A percentile compares a stretch with the other conserved stretches of the same genome.
Conservation (phyloP, 257 asterid species). For the Solanum peruvianum region DNA sequence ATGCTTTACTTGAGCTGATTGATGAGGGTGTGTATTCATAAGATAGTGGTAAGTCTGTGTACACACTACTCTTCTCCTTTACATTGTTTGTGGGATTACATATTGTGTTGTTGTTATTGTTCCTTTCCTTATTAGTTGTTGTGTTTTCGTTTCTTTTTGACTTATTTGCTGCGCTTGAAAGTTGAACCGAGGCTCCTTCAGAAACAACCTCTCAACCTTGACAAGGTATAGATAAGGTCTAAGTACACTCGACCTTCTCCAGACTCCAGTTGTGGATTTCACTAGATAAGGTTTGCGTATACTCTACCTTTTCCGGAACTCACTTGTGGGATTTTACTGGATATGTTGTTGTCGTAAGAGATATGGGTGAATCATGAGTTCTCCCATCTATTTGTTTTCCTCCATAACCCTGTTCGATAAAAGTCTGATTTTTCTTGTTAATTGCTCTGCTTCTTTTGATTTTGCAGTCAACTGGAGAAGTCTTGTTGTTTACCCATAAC, state of each 20-base stretch:
- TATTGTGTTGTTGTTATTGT: background rate
- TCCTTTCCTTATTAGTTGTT: background rate
- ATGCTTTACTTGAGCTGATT: background rate
- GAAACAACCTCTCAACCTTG: background rate
- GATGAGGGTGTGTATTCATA: background rate
- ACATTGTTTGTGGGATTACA: background rate
- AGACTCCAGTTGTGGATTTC: background rate
- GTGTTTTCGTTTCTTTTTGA: background rate
- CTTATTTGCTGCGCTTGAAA: background rate
- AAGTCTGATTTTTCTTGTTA: background rate
- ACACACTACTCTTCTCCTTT: no score
- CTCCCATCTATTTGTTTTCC: background rate
- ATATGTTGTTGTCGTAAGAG: background rate
- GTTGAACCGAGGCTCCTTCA: background rate
- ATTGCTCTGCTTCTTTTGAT: background rate
- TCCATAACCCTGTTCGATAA: background rate
- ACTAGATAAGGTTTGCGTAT: background rate
- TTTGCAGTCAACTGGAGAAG: background rate
- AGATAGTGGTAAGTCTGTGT: background rate
- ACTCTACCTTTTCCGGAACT: background rate
- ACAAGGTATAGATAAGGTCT: background rate
- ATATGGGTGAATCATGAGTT: background rate
- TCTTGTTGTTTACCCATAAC: background rate
- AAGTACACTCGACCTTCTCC: background rate
- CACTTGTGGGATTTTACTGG: background rate